These are phyloP conservation scores for Termitomyces bulborhizus DNA, from an alignment of 768 basidiomycete species.

Conservation along the genomic window DNA sequence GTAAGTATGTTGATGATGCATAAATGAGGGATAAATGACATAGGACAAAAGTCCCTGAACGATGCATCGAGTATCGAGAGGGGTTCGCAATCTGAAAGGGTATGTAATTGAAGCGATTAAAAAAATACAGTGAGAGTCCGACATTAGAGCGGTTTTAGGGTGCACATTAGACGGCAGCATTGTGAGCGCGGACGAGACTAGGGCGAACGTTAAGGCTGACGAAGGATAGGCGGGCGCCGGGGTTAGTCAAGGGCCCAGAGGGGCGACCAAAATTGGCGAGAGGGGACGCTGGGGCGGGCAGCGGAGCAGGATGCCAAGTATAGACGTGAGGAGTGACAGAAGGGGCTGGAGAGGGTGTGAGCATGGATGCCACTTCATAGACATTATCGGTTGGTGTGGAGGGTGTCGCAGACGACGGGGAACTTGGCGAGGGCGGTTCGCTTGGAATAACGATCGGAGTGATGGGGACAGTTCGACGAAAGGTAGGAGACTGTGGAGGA, in stretches of 20 bases:
- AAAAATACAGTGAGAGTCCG: conserved; percentile 10
- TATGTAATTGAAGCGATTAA: conserved; percentile 1
- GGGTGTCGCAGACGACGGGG: conserved; percentile 23
- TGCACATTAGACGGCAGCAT: conserved; percentile 23
- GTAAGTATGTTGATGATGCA: conserved; percentile 8
- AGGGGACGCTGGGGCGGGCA: conserved; percentile 27
- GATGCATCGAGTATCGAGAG: background rate
- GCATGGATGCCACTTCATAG: conserved; percentile 19
- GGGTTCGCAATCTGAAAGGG: background rate
- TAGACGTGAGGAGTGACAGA: conserved; percentile 53
- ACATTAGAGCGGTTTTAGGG: conserved; percentile 12
- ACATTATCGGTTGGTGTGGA: conserved; percentile 19
- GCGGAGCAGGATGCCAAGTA: conserved; percentile 36
- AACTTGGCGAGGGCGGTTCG: conserved; percentile 22
- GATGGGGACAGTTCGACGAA: conserved; percentile 26
- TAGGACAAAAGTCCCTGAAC: background rate
- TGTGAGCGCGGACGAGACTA: conserved; percentile 38
- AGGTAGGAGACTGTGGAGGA: conserved; percentile 17
- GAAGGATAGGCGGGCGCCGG: conserved; percentile 51
- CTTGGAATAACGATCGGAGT: conserved; percentile 28
- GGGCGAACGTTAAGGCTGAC: conserved; percentile 43
- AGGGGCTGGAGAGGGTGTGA: conserved; percentile 50
- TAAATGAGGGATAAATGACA: conserved; percentile 13
- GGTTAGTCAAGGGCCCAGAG: conserved; percentile 51
- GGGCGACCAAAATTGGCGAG: conserved; percentile 21